Percentiles rank a stretch among this genome's conserved stretches.
Conservation (phyloP, 73 alveolate genomes). For the Tetrahymena malaccensis region DNA sequence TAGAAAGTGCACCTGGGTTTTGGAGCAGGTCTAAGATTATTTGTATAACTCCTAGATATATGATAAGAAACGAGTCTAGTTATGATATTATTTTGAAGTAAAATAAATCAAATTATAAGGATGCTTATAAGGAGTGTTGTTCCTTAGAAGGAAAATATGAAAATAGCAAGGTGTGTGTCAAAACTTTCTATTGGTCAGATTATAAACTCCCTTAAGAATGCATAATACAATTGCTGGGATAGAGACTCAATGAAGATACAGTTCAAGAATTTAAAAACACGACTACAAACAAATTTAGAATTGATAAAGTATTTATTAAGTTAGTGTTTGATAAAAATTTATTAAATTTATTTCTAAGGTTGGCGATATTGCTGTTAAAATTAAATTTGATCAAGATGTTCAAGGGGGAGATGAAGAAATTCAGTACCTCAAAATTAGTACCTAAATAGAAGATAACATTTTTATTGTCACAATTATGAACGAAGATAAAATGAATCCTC, state of each 20-base stretch:
- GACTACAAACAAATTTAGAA: neutral
- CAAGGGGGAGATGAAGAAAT: neutral
- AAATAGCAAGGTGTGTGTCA: neutral
- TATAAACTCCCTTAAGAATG: neutral
- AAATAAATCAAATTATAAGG: neutral
- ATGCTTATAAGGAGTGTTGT: neutral
- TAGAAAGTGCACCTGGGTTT: slow-evolving; percentile 37
- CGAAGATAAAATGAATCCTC: neutral
- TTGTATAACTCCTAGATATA: slow-evolving; percentile 32
- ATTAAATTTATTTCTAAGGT: neutral
- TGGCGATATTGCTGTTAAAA: neutral
- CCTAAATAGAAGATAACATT: neutral
- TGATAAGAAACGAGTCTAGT: slow-evolving; percentile 26
- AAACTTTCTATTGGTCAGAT: neutral
- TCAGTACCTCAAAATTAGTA: neutral
- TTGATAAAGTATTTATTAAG: neutral
- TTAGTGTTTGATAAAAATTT: too few relatives aligned
- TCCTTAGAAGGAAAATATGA: neutral
- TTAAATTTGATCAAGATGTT: neutral
- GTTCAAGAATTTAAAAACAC: neutral
- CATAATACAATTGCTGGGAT: neutral
- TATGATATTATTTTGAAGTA: neutral
- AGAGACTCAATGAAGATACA: neutral
- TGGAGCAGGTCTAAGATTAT: slow-evolving; percentile 24
- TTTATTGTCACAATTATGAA: neutral